These are phyloP conservation scores for Dendrobium nobile DNA, from an alignment of 106 monocot genomes.

Conservation along the genomic window DNA sequence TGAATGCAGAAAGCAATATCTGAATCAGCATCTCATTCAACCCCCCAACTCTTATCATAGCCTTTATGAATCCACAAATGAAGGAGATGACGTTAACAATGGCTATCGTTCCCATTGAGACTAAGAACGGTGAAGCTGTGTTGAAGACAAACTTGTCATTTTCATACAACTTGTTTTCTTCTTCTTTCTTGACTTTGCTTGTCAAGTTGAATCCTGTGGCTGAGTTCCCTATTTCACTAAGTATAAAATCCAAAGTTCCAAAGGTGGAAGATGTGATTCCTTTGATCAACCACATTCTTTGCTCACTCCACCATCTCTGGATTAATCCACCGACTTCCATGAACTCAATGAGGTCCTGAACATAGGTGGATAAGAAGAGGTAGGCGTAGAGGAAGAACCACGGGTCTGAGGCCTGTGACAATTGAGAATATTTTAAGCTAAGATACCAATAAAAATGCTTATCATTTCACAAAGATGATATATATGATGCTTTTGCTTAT, in stretches of 20 bases:
- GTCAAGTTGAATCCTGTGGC: constrained; percentile 50
- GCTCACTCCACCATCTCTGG: constrained; percentile 69
- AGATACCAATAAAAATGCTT: too few species aligned
- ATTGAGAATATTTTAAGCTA: too few species aligned
- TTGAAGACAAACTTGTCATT: constrained; percentile 48
- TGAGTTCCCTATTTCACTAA: constrained; percentile 36
- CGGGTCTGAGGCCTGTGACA: constrained; percentile 31
- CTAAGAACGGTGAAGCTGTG: constrained; percentile 42
- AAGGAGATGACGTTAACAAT: constrained; percentile 36
- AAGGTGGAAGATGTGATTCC: constrained; percentile 41
- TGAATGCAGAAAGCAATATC: constrained; percentile 49
- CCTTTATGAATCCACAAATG: constrained; percentile 20
- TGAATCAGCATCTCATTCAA: constrained; percentile 40
- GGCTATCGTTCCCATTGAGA: constrained; percentile 37
- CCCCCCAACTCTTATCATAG: constrained; percentile 2
- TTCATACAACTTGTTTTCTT: constrained; percentile 31
- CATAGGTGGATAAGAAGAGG: constrained; percentile 43
- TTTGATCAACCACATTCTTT: constrained; percentile 75
- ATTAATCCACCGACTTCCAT: constrained; percentile 21
- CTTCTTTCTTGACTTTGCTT: constrained; percentile 44
- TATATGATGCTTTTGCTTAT: too few species aligned
- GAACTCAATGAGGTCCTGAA: constrained; percentile 42
- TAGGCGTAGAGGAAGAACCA: constrained; percentile 50
- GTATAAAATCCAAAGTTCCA: constrained; percentile 25
- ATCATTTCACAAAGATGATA: too few species aligned